Base-by-base conservation (phyloP, 176 grass and related monocot genomes). In the Zea mays region DNA sequence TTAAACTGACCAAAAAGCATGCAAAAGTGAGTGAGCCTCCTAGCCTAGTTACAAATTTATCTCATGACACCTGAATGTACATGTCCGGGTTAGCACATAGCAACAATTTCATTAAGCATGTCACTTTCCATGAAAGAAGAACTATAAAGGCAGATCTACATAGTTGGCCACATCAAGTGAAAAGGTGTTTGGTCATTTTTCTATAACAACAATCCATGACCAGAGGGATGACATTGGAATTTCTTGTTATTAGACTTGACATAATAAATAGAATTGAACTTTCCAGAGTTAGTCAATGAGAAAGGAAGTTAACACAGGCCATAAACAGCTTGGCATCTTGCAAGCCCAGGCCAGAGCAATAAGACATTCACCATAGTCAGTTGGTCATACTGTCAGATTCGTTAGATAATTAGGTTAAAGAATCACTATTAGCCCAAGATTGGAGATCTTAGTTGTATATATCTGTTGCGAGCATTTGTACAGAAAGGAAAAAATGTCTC, bases 31-130 rank as follows among this genome's bases (percentile, higher is more conserved):
- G 14, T 14, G 0, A 20, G 1, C 37, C 17, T n/a, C n/a, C n/a
- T n/a, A n/a, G n/a, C n/a, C n/a, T n/a, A n/a, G n/a, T n/a, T n/a
- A n/a, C n/a, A n/a, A n/a, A n/a, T n/a, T n/a, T n/a, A n/a, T n/a
- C n/a, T n/a, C n/a, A n/a, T n/a, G n/a, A n/a, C n/a, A n/a, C n/a
- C n/a, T n/a, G n/a, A n/a, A 63, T 82, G 38, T 39, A 80, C 49
- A 84, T 38, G 69, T n/a, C 51, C 17, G 36, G 10, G 51, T 88
- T 67, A 84, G 43, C 60, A 74, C 13, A 76, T 45, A 35, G 57
- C 12, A 42, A 65, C 1, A 37, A 46, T 44, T 74, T 65, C 33
- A 62, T 62, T 75, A 4, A n/a, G 35, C 8, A 49, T 34, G 10
- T 54, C 49, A 57, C 33, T 38, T 65, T 74, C 37, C 36, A 35